A percentile compares a stretch with the other conserved stretches of the same genome.
These are phyloP conservation scores for Cladophialophora chaetospira DNA, from an alignment of 2,329 filamentous ascomycete genomes.

Conservation along the genomic window DNA sequence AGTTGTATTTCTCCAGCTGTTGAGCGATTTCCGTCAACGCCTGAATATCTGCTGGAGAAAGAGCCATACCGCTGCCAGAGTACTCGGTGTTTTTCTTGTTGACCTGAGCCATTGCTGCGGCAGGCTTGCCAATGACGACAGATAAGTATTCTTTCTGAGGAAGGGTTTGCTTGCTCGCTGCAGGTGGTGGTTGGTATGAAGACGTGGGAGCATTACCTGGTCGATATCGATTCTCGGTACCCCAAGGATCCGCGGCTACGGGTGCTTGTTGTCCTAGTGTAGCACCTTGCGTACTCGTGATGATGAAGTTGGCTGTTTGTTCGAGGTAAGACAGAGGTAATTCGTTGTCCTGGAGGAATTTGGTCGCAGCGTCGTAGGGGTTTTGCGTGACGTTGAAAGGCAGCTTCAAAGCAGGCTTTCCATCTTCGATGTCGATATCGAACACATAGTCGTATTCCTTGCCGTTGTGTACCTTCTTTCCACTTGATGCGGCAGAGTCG, in stretches of 20 bases:
- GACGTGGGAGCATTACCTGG: slow-evolving; percentile 63
- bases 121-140: slow-evolving; percentile 71
- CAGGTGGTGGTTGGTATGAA: slow-evolving; percentile 37
- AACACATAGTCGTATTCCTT: slow-evolving; percentile 96
- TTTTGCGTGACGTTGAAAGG: slow-evolving; percentile 92
- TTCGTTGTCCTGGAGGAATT: slow-evolving; percentile 87
- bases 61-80: slow-evolving; percentile 70
- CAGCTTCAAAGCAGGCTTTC: slow-evolving; percentile 88
- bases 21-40: slow-evolving; percentile 63
- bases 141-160: slow-evolving; percentile 79
- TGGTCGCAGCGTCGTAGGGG: slow-evolving; percentile 86
- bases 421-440: slow-evolving; percentile 93
- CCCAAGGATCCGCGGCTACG: slow-evolving; percentile 70
- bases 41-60: slow-evolving; percentile 72
- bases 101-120: slow-evolving; percentile 75
- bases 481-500: slow-evolving; percentile 79
- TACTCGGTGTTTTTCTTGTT: slow-evolving; percentile 70
- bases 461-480: slow-evolving; percentile 75
- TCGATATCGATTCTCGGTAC: slow-evolving; percentile 75
- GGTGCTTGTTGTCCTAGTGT: slow-evolving; percentile 64
- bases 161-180: slow-evolving; percentile 46
- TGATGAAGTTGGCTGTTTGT: slow-evolving; percentile 89
- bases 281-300: slow-evolving; percentile 83
- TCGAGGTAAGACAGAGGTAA: slow-evolving; percentile 85
- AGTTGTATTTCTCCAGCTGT: slow-evolving; percentile 58